Evolutionary conservation across 371 early-diverging fungal species (phyloP).

Genomic region (Lichtheimia ornata): DNA sequence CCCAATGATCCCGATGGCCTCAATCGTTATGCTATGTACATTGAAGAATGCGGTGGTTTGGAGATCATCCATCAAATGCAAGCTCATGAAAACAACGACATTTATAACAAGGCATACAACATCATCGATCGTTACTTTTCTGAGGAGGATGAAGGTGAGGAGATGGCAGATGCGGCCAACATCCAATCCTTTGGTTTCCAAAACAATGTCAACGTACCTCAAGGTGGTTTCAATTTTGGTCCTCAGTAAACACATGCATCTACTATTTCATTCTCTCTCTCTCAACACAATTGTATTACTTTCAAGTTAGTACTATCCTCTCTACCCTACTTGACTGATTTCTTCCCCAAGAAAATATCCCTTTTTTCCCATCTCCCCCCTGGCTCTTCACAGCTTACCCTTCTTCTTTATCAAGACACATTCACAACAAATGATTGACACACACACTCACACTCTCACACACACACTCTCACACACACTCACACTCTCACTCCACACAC

Average conservation of each 20-base stretch:
- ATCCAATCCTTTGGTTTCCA: constrained; percentile 17
- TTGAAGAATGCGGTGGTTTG: constrained; percentile 95
- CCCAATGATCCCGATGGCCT: constrained; percentile 52
- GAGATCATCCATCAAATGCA: constrained; percentile 92
- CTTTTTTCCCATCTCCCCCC: too few relatives aligned
- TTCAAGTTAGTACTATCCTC: constrained; percentile 29
- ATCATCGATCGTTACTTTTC: constrained; percentile 95
- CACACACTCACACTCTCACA: too few relatives aligned
- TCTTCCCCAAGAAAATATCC: too few relatives aligned
- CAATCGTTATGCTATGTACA: constrained; percentile 86
- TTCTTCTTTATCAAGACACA: too few relatives aligned
- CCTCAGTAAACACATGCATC: constrained; percentile 11
- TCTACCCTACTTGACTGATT: too few relatives aligned
- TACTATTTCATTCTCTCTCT: constrained; percentile 5
- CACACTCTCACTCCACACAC: constrained; percentile 4
- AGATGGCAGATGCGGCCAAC: constrained; percentile 6
- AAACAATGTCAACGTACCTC: constrained; percentile 20
- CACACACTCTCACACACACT: background rate
- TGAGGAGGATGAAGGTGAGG: constrained; percentile 80
- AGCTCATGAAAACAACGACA: constrained; percentile 87
- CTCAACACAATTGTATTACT: background rate
- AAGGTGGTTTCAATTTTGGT: constrained; percentile 25
- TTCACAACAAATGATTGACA: too few relatives aligned
- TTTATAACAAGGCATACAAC: constrained; percentile 93
- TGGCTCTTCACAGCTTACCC: too few relatives aligned